Evolutionary conservation across 2,329 filamentous ascomycete genomes (phyloP), one percentile per base, ranked within the genome.

Genomic region (Alternaria viburni): DNA sequence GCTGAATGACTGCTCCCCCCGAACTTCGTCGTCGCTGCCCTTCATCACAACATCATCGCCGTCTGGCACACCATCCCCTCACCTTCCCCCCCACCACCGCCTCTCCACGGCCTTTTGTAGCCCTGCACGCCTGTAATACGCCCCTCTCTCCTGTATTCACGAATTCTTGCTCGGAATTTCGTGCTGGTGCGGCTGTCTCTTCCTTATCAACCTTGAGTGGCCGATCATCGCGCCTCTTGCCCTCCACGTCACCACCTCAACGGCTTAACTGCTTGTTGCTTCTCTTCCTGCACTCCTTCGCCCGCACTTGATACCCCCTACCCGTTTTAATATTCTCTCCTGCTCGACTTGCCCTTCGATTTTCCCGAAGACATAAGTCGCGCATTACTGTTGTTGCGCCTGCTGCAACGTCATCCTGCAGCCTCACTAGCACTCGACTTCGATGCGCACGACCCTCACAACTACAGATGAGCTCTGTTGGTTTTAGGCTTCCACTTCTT

Each of bases 391-490:
- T 61, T 69, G 67, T 57, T 68, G 65, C 67, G 30, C 32, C 57
- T 70, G 66, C 72, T 72, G 68, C 74, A 70, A 76, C 77, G 75
- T 76, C 75, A 71, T 69, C 66, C 65, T 61, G 69, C 73, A 64
- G 71, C 72, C 62, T 69, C 56, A 64, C 65, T 67, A 71, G 67
- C 67, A 59, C 55, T 68, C 70, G 63, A 69, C 62, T 66, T 73
- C 57, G 65, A 77, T 78, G 77, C 77, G 66, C 76, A 66, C 62
- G 68, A 68, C 70, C 58, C 61, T 70, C 66, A 69, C 76, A 64
- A 71, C 76, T 68, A 77, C 78, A 79, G 78, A 81, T 81, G 79
- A 76, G 58, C 75, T 69, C 71, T 77, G 74, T 72, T 71, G 74
- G 69, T 65, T 71, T 70, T 75, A 77, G 71, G 66, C 74, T 79